Evolutionary conservation across 1,139 yeast species (phyloP), one percentile per base, ranked within the genome.

Genomic region (Diutina ranongensis): DNA sequence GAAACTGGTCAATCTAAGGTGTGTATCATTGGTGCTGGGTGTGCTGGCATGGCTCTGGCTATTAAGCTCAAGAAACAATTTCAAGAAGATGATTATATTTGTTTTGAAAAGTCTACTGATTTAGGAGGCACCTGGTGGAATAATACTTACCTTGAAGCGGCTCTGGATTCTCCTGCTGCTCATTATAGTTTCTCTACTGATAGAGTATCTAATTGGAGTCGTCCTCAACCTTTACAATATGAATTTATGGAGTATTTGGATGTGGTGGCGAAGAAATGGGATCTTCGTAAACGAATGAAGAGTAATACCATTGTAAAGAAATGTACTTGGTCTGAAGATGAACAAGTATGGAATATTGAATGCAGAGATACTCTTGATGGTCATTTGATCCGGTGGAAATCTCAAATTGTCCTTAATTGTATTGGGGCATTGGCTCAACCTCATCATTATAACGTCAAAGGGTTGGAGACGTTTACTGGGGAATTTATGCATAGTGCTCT

Each of bases 11-110:
- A 45, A 2, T 65, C 72, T 12, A 58, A 59, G 22, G 61, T 71
- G 3, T 58, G 68, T n/a, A 64, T 73, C 20, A 57, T 74, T 36
- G 79, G 79, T 2, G 75, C 68, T 10, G 79, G 79, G 1, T 72
- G 73, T 49, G 69, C 63, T 12, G 78, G 78, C 5, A 57, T 73
- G 49, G 65, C 62, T 20, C 50, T 61, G n/a, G 65, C 69, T 1
- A 49, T 68, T 42, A 61, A 57, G 49, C 59, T 59, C 46, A 57
- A 57, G 25, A 10, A 32, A 19, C 36, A 42, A 10, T 7, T 19
- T 12, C 10, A 13, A 15, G 25, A 27, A 18, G 35, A 27, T 4
- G 44, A 40, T 32, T 40, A 15, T 19, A 15, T 16, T 13, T 22
- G 18, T 40, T 40, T 40, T 19, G 44, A 40, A 18, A 40, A 40